phyloP scores from a whole-genome alignment of 2,329 filamentous ascomycete species.

The Apiospora saccharicola region DNA sequence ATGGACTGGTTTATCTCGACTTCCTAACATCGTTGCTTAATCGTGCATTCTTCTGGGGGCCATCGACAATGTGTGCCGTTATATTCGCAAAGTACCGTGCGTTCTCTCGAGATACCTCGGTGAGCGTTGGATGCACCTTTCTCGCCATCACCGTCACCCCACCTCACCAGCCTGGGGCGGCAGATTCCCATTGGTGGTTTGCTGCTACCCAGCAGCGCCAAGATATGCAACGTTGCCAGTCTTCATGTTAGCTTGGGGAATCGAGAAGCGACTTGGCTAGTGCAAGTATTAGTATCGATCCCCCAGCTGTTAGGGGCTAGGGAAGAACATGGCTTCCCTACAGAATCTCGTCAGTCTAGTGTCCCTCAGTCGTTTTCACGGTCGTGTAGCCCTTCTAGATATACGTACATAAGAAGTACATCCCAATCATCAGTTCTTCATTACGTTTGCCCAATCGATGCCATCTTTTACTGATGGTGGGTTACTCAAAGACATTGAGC shows the following conservation, averaged over 20 bases:
- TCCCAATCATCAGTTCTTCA: not conserved
- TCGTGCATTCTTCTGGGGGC: not conserved
- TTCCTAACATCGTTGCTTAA: not conserved
- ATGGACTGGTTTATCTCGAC: not conserved
- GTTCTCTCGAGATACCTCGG: slow-evolving; percentile 6
- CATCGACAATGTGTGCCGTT: slow-evolving; percentile 5
- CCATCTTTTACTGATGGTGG: not conserved
- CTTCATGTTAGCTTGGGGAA: not conserved
- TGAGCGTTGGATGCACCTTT: slow-evolving; percentile 8
- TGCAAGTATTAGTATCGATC: slow-evolving; percentile 1
- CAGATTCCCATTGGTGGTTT: slow-evolving; percentile 9
- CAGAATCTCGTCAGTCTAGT: not conserved
- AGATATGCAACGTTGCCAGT: slow-evolving; percentile 18
- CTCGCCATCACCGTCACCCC: slow-evolving; percentile 12
- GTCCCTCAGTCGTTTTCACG: not conserved
- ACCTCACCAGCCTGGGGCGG: slow-evolving; percentile 11
- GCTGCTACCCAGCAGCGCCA: slow-evolving; percentile 7
- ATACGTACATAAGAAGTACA: slow-evolving; percentile 14
- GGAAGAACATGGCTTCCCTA: not conserved
- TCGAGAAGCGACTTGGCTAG: not conserved
- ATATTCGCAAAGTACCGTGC: slow-evolving; percentile 19
- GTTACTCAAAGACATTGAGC: slow-evolving; percentile 7
- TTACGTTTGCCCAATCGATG: not conserved
- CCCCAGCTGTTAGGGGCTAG: not conserved
- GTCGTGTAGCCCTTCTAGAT: not conserved